phyloP scores from a whole-genome alignment of 2,329 filamentous ascomycete genomes.

The Aspergillus sp. region DNA sequence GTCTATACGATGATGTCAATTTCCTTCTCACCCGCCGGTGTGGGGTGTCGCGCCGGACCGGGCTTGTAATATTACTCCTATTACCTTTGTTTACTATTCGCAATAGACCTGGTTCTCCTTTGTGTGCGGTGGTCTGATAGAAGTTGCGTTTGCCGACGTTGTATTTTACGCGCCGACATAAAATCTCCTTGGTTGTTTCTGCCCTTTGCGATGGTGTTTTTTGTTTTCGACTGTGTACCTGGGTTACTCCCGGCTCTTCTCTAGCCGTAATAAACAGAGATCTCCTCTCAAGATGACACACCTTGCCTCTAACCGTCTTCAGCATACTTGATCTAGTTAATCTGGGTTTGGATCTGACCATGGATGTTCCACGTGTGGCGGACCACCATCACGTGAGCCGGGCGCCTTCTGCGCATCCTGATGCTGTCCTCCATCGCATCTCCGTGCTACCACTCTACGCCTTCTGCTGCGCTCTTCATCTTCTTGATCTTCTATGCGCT shows the following conservation, averaged over 20 bases:
- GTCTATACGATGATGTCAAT: slow-evolving; percentile 14
- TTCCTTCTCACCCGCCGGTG: slow-evolving; percentile 20
- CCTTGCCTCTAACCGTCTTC: no score
- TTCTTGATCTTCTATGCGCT: no score
- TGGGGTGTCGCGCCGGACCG: slow-evolving; percentile 23
- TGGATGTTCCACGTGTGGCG: no score
- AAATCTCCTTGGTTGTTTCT: slow-evolving; percentile 8
- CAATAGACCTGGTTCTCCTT: slow-evolving; percentile 33
- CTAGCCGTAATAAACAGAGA: slow-evolving; percentile 25
- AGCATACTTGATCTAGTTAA: no score
- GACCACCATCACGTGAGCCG: no score
- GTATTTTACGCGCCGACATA: slow-evolving; percentile 6
- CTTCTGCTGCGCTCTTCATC: no score
- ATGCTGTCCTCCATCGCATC: no score
- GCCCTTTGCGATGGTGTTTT: neutral
- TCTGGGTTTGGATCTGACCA: no score
- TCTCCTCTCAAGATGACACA: slow-evolving; percentile 26
- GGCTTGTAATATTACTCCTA: slow-evolving; percentile 40
- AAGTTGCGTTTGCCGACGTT: slow-evolving; percentile 20
- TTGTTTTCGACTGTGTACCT: neutral
- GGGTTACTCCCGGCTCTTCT: neutral
- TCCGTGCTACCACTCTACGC: no score
- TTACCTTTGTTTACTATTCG: slow-evolving; percentile 29
- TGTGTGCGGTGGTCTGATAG: slow-evolving; percentile 23
- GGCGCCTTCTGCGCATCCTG: no score